These are phyloP conservation scores for Parathielavia appendiculata DNA, from an alignment of 495 filamentous ascomycete species.

Conservation along the genomic window DNA sequence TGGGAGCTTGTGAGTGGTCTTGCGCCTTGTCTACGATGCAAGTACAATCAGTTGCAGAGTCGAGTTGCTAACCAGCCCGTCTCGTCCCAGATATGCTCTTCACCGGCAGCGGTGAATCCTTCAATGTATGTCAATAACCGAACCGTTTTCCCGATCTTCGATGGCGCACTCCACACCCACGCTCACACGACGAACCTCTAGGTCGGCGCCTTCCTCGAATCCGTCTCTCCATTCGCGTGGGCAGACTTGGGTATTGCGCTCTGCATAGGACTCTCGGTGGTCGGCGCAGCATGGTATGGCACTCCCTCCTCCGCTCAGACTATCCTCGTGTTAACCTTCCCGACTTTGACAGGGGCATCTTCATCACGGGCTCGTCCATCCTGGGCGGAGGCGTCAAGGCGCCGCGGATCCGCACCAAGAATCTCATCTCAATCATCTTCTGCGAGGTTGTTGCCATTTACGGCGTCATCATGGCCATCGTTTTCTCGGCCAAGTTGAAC, in stretches of 20 bases:
- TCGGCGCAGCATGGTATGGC: conserved; percentile 92
- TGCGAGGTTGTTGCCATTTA: conserved; percentile 99
- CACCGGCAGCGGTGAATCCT: conserved; percentile 88
- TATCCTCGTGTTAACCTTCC: conserved; percentile 25
- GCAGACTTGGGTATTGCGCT: conserved; percentile 85
- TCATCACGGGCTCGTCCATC: conserved; percentile 98
- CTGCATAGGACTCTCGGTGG: conserved; percentile 91
- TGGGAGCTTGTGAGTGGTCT: conserved; percentile 77
- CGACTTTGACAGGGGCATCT: conserved; percentile 72
- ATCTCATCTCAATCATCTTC: conserved; percentile 99
- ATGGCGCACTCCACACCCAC: conserved; percentile 7
- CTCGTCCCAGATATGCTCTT: conserved; percentile 83
- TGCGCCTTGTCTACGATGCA: neutral
- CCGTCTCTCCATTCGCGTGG: conserved; percentile 91
- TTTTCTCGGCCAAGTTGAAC: conserved; percentile 84
- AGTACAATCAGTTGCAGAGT: neutral
- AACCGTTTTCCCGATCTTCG: conserved; percentile 1
- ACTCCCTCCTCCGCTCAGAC: neutral
- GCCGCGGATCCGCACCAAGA: conserved; percentile 96
- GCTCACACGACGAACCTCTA: conserved; percentile 65
- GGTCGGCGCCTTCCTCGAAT: conserved; percentile 91
- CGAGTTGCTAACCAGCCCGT: conserved; percentile 32
- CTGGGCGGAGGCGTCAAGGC: conserved; percentile 93
- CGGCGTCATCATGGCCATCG: conserved; percentile 98
- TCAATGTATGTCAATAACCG: conserved; percentile 65